Evolutionary conservation across 805 yeast species (phyloP).

Genomic region (Monosporozyma unispora): DNA sequence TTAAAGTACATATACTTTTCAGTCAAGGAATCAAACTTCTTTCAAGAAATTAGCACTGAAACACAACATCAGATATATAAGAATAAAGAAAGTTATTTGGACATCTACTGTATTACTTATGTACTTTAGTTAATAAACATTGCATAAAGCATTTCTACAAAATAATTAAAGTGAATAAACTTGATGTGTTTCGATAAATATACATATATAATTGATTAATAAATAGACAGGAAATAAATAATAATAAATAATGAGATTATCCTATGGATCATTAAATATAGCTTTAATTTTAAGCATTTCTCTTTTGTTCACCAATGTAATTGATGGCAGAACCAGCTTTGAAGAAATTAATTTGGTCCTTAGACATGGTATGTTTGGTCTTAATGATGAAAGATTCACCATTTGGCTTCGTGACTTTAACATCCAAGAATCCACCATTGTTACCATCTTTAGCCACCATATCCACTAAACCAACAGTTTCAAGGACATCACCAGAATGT

Average conservation of each 20-base stretch:
- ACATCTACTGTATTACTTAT: background rate
- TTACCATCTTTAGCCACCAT: conserved; percentile 75
- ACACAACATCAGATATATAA: background rate
- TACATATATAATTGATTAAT: background rate
- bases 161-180: background rate
- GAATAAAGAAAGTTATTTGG: background rate
- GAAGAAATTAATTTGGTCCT: conserved; percentile 92
- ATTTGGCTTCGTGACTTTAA: conserved; percentile 63
- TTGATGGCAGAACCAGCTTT: conserved; percentile 97
- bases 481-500: conserved; percentile 65
- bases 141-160: background rate
- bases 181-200: background rate
- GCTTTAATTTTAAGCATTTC: conserved; percentile 14
- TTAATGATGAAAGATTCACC: conserved; percentile 64
- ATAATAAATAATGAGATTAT: background rate
- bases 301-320: conserved; percentile 60
- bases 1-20: too few relatives aligned
- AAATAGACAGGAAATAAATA: conserved; percentile 3
- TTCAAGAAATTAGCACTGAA: background rate
- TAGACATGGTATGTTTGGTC: conserved; percentile 93
- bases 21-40: too few relatives aligned
- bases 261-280: background rate
- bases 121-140: background rate
- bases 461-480: conserved; percentile 65
- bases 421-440: conserved; percentile 71